Base-by-base conservation (phyloP, 352 stramenopile genomes). In the Thraustochytrium striatum region DNA sequence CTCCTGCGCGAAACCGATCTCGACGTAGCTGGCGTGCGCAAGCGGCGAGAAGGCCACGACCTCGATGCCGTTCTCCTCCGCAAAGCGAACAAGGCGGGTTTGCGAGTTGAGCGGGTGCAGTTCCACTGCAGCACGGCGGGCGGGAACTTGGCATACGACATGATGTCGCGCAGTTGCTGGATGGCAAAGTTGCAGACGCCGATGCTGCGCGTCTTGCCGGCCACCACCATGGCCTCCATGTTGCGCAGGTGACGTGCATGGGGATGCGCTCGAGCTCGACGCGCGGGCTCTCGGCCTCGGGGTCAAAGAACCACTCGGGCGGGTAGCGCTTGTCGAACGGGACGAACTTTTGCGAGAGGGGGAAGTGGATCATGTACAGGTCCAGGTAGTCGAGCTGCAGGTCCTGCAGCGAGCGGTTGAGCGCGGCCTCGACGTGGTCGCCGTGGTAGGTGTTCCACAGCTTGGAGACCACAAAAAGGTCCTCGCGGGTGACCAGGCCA, bases 81-180 rank as follows among this genome's bases (percentile, higher is more conserved):
- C 80, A 41, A 82, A 84, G 28, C 32, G 21, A 3, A 84, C 28
- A n/a, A 84, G 68, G 19, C 83, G 72, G 16, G 79, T 35, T 32
- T 84, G 82, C 0, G 38, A 39, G 30, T 91, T 72, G 13, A 90
- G 78, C 43, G 87, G 88, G 78, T 93, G 89, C 2, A 89, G 84
- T 78, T 93, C 89, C 50, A 93, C 82, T 93, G 89, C 73, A 91
- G 90, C 0, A 92, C 72, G 9, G 84, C 43, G 57, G 89, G 89
- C 33, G 79, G 84, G n/a, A 91, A 85, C 7, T 73, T 83, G 53
- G 83, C 87, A 21, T 69, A 62, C 7, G 79, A 35, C 3, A 92
- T 73, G 43, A 93, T 81, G 50, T 84, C 57, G 11, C 75, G 35
- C 25, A 93, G 59, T 32, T 84, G 79, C 62, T 72, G 57, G 11